These are phyloP conservation scores for Edaphochlamys debaryana DNA, from an alignment of 139 green algal species.

Conservation along the genomic window DNA sequence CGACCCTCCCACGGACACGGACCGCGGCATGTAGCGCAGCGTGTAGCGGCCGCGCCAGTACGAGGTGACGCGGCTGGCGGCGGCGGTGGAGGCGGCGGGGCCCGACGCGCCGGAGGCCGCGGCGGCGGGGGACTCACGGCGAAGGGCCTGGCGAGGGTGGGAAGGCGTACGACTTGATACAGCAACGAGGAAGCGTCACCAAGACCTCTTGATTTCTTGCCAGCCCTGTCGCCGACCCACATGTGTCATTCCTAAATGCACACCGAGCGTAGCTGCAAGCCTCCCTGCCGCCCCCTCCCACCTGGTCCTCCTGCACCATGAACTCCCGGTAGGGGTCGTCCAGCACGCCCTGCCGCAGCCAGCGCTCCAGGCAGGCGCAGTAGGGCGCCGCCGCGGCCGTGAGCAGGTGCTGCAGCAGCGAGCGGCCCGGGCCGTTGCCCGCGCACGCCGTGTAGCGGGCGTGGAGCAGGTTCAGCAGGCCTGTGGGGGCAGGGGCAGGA, in stretches of 20 bases:
- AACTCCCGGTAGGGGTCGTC: slow-evolving; percentile 93
- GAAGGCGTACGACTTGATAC: too few relatives aligned
- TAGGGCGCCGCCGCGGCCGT: slow-evolving; percentile 79
- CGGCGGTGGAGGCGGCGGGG: neutral
- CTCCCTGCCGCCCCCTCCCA: too few relatives aligned
- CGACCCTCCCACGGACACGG: too few relatives aligned
- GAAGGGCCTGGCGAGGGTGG: neutral
- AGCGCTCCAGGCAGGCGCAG: slow-evolving; percentile 81
- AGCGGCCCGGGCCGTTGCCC: slow-evolving; percentile 16
- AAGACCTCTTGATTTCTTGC: too few relatives aligned
- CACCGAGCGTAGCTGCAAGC: too few relatives aligned
- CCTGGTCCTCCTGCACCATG: slow-evolving; percentile 80
- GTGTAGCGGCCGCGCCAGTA: slow-evolving; percentile 87
- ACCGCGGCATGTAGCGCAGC: too few relatives aligned
- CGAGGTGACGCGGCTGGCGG: slow-evolving; percentile 5
- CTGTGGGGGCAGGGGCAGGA: too few relatives aligned
- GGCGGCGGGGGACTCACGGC: neutral
- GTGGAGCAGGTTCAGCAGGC: slow-evolving; percentile 83
- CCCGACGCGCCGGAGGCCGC: neutral
- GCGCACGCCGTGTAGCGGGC: neutral
- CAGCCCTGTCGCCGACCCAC: too few relatives aligned
- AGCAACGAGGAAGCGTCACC: too few relatives aligned
- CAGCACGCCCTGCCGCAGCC: slow-evolving; percentile 83
- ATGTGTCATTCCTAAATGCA: too few relatives aligned
- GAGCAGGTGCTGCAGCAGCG: slow-evolving; percentile 78